phyloP scores from a whole-genome alignment of 495 filamentous ascomycete genomes.

The Talaromyces adpressus region DNA sequence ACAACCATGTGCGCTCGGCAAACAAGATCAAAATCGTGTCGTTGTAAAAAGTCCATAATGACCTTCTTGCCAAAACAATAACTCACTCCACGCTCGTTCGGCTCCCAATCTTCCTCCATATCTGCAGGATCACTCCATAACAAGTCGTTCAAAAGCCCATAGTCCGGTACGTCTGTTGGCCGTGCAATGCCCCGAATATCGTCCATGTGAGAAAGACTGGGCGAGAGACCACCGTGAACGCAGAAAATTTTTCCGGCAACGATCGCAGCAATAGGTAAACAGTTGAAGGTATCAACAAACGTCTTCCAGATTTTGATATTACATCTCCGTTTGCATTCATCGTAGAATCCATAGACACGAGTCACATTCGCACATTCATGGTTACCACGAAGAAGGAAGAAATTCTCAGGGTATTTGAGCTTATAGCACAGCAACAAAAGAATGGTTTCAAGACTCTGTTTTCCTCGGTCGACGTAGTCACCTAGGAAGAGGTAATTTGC shows the following conservation, averaged over 20 bases:
- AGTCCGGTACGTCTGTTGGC: constrained; percentile 96
- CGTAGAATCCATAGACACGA: constrained; percentile 97
- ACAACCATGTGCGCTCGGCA: constrained; percentile 99
- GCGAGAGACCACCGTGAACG: constrained; percentile 93
- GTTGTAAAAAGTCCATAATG: constrained; percentile 90
- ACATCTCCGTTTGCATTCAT: constrained; percentile 95
- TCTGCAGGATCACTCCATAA: constrained; percentile 98
- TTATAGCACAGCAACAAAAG: constrained; percentile 95
- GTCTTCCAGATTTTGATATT: constrained; percentile 99
- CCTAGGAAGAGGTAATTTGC: constrained; percentile 95
- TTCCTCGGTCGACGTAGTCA: constrained; percentile 96
- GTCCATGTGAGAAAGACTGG: constrained; percentile 90
- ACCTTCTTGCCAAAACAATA: constrained; percentile 99
- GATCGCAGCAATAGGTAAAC: constrained; percentile 89
- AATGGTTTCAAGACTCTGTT: constrained; percentile 96
- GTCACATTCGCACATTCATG: constrained; percentile 99
- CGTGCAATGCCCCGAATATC: constrained; percentile 94
- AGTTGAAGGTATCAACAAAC: constrained; percentile 98
- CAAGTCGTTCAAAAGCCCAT: constrained; percentile 90
- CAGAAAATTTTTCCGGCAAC: constrained; percentile 99
- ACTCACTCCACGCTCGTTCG: constrained; percentile 93
- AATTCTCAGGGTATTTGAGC: constrained; percentile 97
- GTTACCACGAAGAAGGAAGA: constrained; percentile 93
- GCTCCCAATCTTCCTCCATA: constrained; percentile 95
- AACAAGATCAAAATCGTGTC: constrained; percentile 90